Base-by-base conservation (phyloP, 768 basidiomycete genomes). In the Butyriboletus loyo region DNA sequence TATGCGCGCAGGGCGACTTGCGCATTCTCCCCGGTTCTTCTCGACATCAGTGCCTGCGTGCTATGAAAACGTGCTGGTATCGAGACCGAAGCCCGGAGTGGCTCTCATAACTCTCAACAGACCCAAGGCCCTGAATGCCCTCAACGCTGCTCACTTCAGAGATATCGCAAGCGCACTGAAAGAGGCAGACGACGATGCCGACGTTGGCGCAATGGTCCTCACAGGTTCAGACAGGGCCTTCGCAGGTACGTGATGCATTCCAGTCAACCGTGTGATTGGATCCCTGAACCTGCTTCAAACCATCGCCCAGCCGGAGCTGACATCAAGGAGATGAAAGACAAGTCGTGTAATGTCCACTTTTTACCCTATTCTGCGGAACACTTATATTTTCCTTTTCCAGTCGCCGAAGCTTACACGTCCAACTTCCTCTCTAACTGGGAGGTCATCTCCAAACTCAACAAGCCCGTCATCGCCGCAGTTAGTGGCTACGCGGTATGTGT, bases 291-390 rank as follows among this genome's bases (percentile, higher is more conserved):
- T 13, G 19, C 38, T 54, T 25, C 25, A 50, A 31, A 14, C 22
- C 32, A 32, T 39, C 39, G 17, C 59, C 40, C 50, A 93, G 94
- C 94, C 62, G 94, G 96, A 3, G 96, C 96, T 21, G 96, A 99
- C 72, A 98, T 99, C 73, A 98, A 97, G 75, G 94, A 98, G 73
- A 98, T 98, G 96, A 94, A 93, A 72, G 91, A 95, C 73, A 94
- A 94, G 73, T 75, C 85, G 53, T 97, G 92, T 93, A 63, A 65
- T n/a, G 83, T 72, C 25, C 14, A 10, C 6, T 21, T 15, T 39
- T 41, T 30, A 10, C 32, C 9, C 14, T 19, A 11, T 2, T 5
- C 15, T 27, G n/a, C 34, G 10, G 8, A 42, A 10, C 51, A 22
- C 22, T 53, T 40, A 50, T 7, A 27, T 28, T 11, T 7, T 25